Conservation (phyloP, 2,329 filamentous ascomycete species). For the Pseudonectria buxi region DNA sequence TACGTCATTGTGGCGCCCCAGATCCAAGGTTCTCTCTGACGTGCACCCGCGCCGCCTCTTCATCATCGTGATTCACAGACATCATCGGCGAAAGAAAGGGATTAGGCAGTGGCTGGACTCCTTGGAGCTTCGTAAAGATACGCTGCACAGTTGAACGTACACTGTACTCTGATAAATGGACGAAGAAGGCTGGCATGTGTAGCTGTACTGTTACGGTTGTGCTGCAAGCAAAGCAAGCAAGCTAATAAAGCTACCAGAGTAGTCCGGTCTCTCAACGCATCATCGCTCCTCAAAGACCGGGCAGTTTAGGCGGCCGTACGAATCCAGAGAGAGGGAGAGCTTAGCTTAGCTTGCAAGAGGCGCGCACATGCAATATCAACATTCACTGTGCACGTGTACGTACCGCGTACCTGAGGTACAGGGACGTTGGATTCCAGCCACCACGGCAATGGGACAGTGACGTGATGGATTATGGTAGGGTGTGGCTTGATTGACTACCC, state of each 20-base stretch:
- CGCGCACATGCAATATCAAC: not conserved
- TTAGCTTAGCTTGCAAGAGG: no score
- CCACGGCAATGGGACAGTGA: conserved; percentile 17
- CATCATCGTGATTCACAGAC: no score
- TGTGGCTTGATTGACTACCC: conserved; percentile 7
- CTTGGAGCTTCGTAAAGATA: not conserved
- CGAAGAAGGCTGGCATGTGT: no score
- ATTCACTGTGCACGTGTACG: not conserved
- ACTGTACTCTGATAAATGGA: no score
- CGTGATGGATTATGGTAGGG: conserved; percentile 20
- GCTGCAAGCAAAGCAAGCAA: no score
- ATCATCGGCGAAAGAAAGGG: no score
- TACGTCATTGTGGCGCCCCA: conserved; percentile 20
- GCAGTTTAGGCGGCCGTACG: no score
- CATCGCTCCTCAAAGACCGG: no score
- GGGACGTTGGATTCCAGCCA: conserved; percentile 12
- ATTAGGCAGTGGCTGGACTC: conserved; percentile 1
- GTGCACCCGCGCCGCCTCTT: no score
- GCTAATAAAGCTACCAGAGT: not conserved
- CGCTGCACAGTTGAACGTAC: no score
- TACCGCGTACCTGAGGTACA: not conserved
- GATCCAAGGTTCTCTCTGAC: conserved; percentile 8
- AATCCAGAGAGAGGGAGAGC: no score
- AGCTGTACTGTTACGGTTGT: no score
- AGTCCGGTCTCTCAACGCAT: not conserved